A percentile compares a stretch with the other conserved stretches of the same genome.
phyloP scores from a whole-genome alignment of 352 stramenopile species.

The Globisporangium carolinianum region DNA sequence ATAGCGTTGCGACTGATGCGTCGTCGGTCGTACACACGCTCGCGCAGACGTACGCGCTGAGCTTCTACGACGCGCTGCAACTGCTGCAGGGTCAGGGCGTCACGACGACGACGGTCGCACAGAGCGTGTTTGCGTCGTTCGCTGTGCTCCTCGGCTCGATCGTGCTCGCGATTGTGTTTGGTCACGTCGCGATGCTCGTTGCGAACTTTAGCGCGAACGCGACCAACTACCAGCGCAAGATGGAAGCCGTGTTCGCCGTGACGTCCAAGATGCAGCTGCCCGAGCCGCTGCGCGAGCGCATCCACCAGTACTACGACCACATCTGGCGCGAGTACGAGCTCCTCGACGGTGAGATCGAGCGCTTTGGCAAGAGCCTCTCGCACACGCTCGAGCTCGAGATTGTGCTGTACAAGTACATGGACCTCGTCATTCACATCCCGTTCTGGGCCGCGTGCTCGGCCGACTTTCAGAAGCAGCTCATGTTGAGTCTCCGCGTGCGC shows the following conservation, averaged over 20 bases:
- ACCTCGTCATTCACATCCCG: slow-evolving; percentile 36
- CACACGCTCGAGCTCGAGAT: slow-evolving; percentile 62
- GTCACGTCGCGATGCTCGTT: too few relatives aligned
- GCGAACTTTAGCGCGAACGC: too few relatives aligned
- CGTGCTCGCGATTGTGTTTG: slow-evolving; percentile 42
- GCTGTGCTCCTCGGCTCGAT: slow-evolving; percentile 43
- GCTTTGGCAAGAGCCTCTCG: slow-evolving; percentile 46
- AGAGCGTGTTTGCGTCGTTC: slow-evolving; percentile 18
- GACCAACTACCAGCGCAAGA: slow-evolving; percentile 3
- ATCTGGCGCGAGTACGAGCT: slow-evolving; percentile 62
- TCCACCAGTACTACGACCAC: slow-evolving; percentile 69
- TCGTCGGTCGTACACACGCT: not conserved
- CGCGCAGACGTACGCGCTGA: slow-evolving; percentile 1
- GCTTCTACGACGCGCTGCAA: slow-evolving; percentile 24
- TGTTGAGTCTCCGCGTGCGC: slow-evolving; percentile 34
- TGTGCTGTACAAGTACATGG: slow-evolving; percentile 66
- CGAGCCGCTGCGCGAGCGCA: slow-evolving; percentile 34
- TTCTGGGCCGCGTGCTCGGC: slow-evolving; percentile 28
- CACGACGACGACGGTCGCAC: too few relatives aligned
- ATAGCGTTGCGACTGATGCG: not conserved
- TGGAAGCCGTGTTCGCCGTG: slow-evolving; percentile 49
- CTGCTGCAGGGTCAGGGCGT: too few relatives aligned
- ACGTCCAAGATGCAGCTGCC: slow-evolving; percentile 55
- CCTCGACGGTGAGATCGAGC: slow-evolving; percentile 39
- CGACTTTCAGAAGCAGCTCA: slow-evolving; percentile 51